Percentiles rank a stretch among this genome's conserved stretches.
Evolutionary conservation across 2,329 filamentous ascomycete species (phyloP).

Genomic region (Alternaria angustiovoidea): DNA sequence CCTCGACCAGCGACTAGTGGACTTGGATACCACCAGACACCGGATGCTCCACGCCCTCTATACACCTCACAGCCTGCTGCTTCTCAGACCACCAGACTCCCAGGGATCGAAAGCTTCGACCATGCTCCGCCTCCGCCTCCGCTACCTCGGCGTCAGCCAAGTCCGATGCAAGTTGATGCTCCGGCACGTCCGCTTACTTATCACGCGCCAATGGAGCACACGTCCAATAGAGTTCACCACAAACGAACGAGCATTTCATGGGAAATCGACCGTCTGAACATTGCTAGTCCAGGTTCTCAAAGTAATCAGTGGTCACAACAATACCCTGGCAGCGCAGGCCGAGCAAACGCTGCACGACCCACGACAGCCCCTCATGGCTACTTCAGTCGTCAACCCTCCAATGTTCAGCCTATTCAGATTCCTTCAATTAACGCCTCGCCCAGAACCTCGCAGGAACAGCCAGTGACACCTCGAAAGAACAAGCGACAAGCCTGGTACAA

Average conservation of each 20-base stretch:
- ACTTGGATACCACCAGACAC: conserved; percentile 77
- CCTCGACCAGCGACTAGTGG: conserved; percentile 73
- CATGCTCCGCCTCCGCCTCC: conserved; percentile 70
- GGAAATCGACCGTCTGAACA: conserved; percentile 74
- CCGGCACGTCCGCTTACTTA: conserved; percentile 54
- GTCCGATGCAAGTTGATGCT: conserved; percentile 79
- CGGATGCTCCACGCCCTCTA: conserved; percentile 67
- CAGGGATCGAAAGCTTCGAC: conserved; percentile 92
- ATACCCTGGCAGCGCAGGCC: conserved; percentile 37
- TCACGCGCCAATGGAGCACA: conserved; percentile 44
- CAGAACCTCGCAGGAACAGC: conserved; percentile 49
- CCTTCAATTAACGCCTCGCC: conserved; percentile 45
- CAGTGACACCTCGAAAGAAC: conserved; percentile 64
- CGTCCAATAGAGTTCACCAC: conserved; percentile 35
- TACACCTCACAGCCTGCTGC: conserved; percentile 63
- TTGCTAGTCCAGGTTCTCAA: conserved; percentile 58
- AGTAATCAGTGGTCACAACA: conserved; percentile 45
- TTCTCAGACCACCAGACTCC: conserved; percentile 72
- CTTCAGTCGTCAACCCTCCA: conserved; percentile 32
- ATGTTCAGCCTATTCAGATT: conserved; percentile 36
- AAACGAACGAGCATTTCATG: conserved; percentile 59
- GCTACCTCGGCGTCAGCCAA: conserved; percentile 70
- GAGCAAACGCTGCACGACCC: conserved; percentile 33
- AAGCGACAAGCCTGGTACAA: conserved; percentile 80
- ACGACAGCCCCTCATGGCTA: conserved; percentile 52